Evolutionary conservation across 192 early-diverging fungal genomes (phyloP), one percentile per base, ranked within the genome.

Genomic region (Linnemannia schmuckeri): DNA sequence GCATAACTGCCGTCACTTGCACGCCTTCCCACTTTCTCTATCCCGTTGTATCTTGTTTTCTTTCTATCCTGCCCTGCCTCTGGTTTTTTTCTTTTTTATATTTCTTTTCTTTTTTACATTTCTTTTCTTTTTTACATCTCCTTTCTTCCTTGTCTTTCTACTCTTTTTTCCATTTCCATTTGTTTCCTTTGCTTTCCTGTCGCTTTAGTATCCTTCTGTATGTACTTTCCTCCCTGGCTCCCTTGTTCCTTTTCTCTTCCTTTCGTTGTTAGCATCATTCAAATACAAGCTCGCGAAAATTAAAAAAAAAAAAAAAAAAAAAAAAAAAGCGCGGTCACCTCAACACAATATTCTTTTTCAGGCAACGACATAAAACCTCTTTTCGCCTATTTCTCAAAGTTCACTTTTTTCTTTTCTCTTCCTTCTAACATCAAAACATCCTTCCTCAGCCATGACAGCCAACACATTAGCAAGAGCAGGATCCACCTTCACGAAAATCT

Each of bases 381-480:
- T 20, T 22, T 52, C 49, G 15, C 49, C 18, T 22, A 0, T 22
- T 22, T 52, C 6, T 44, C 10, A 10, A 10, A 10, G 6, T 44
- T 44, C 10, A 10, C 10, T 44, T 44, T 37, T 30, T 1, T 61
- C 12, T 63, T 18, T 2, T 41, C 42, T 38, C 24, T 27, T 22
- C 37, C 6, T 1, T 61, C 20, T 38, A 17, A n/a, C 75, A 68
- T 76, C 71, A 72, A 12, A 40, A 44, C 10, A 35, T 74, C 46
- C 46, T 49, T 41, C 15, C 6, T 30, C 42, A 24, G 13, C 12
- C 27, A 75, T 55, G 49, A 54, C 37, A 40, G 7, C 33, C 46
- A 71, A 71, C 18, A 57, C 33, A 75, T 54, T 49, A 12, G 17
- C 57, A 76, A 74, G 47, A 52, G 73, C 75, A 76, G 54, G 75